Evolutionary conservation across 2,329 filamentous ascomycete genomes (phyloP).

Genomic region (Sclerotinia sclerotiorum): DNA sequence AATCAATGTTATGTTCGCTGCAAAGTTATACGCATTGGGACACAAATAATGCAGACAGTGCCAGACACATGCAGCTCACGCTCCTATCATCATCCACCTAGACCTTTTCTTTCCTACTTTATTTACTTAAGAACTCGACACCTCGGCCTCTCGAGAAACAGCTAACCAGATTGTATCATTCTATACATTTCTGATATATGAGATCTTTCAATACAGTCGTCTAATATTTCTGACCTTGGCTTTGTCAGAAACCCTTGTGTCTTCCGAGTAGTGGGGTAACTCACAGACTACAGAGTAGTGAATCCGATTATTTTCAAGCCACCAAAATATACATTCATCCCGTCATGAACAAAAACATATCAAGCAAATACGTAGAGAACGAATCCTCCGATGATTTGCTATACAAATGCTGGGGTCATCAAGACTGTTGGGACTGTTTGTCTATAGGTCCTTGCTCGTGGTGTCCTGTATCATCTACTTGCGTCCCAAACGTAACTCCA

Average conservation of each 20-base stretch:
- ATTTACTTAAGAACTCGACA: background rate
- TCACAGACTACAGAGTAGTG: background rate
- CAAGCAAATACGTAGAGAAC: background rate
- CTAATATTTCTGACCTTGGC: background rate
- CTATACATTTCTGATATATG: background rate
- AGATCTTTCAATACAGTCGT: background rate
- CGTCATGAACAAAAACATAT: background rate
- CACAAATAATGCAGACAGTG: background rate
- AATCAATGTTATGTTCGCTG: background rate
- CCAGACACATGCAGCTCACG: background rate
- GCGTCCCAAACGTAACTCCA: constrained; percentile 51
- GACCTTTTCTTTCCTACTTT: background rate
- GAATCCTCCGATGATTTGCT: background rate
- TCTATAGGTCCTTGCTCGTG: constrained; percentile 35
- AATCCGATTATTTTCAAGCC: background rate
- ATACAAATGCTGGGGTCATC: constrained; percentile 45
- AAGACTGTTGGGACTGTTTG: constrained; percentile 52
- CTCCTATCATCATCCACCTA: background rate
- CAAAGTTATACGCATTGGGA: too few relatives aligned
- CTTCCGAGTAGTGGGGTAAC: background rate
- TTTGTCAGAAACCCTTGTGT: background rate
- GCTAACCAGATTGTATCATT: background rate
- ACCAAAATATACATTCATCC: background rate
- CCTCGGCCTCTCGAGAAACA: background rate
- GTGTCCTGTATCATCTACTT: constrained; percentile 47